Evolutionary conservation across 345 rosid species (phyloP).

Genomic region (Camelina laxa): DNA sequence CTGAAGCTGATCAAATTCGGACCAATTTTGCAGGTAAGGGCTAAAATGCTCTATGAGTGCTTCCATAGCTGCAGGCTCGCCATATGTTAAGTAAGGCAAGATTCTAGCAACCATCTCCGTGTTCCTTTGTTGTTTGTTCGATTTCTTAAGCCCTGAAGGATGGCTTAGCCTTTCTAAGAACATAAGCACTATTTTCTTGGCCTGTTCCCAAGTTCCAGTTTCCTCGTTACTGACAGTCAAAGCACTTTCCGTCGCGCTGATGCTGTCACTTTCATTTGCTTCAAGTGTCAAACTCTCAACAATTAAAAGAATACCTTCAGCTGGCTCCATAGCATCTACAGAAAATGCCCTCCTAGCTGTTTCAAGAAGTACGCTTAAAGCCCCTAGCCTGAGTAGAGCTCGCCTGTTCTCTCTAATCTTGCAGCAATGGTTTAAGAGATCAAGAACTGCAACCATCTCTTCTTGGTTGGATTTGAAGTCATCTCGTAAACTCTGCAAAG

Average conservation of each 20-base stretch:
- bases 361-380: constrained; percentile 95
- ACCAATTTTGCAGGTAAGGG: constrained; percentile 89
- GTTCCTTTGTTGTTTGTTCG: constrained; percentile 96
- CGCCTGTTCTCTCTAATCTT: constrained; percentile 91
- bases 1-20: constrained; percentile 79
- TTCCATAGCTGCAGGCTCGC: constrained; percentile 99
- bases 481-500: constrained; percentile 73
- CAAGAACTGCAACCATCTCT: constrained; percentile 89
- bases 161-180: constrained; percentile 92
- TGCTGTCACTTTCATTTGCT: constrained; percentile 91
- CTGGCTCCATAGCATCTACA: constrained; percentile 99
- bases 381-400: constrained; percentile 84
- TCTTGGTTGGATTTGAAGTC: constrained; percentile 95
- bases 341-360: constrained; percentile 95
- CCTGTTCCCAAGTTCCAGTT: constrained; percentile 89
- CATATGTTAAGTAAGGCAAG: constrained; percentile 95
- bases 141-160: constrained; percentile 85
- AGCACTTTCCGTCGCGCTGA: constrained; percentile 75
- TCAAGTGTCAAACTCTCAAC: constrained; percentile 94
- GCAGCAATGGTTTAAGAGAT: constrained; percentile 97
- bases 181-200: constrained; percentile 96
- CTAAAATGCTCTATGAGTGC: constrained; percentile 89
- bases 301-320: constrained; percentile 96
- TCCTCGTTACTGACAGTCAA: constrained; percentile 83
- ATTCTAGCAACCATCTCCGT: constrained; percentile 99